Evolutionary conservation across 371 early-diverging fungal genomes (phyloP), one percentile per base, ranked within the genome.

Genomic region (Circinella umbellata): DNA sequence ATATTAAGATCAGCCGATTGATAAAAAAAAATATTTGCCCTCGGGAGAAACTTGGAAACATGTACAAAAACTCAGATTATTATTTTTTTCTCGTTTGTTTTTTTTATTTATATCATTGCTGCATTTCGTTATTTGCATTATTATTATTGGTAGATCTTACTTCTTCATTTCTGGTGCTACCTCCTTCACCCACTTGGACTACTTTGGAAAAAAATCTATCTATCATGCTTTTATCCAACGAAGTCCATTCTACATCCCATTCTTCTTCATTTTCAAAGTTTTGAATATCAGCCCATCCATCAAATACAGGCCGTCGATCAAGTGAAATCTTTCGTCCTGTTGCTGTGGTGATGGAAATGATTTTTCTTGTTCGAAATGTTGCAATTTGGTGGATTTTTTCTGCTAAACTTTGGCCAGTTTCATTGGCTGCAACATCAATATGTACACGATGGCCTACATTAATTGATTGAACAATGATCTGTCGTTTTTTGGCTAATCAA

Each of bases 311-410:
- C 7, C 68, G 57, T 49, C 73, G 69, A 63, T 77, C 72, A 9
- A 85, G 53, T 7, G 83, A 78, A 6, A 85, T 68, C 34, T 71
- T 71, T 55, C 83, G 71, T 20, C 83, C 83, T 5, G 78, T 74
- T 37, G 80, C 77, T 0, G 80, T 78, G 1, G 81, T 74, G 47
- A 85, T 82, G 3, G 80, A 77, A 42, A 81, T 54, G 35, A 85
- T 73, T 42, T 78, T 80, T 34, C 77, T 63, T 1, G 85, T 85
- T 35, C 79, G 61, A 48, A 79, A 81, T 0, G 85, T 82, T 13
- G 85, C 85, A 64, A 85, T 85, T 4, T 71, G 69, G 61, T 82
- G 77, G 2, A 85, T 85, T 42, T 80, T 82, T 39, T 82, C 80
- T 4, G 85, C 85, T 36, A 85, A 61, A 4, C 76, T 75, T 13